Percentiles rank a stretch among this genome's conserved stretches.
Evolutionary conservation across 331 rosid species (phyloP).

Genomic region (Cucumis variabilis): DNA sequence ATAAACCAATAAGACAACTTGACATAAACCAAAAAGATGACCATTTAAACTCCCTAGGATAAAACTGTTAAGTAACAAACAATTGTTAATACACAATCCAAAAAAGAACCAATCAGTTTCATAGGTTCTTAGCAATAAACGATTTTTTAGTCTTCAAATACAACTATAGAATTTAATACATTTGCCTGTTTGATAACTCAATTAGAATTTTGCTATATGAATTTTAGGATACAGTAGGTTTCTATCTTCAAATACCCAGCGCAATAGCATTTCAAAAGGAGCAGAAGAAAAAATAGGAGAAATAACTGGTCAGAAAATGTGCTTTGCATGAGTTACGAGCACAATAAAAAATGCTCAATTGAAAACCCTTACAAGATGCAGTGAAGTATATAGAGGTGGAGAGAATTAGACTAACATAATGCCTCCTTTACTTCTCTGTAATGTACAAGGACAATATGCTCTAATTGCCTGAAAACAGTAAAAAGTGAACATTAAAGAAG

Average conservation of each 20-base stretch:
- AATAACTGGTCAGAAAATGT: neutral
- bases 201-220: neutral
- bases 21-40: conserved; percentile 24
- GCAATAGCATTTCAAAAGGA: neutral
- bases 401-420: neutral
- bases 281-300: neutral
- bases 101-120: neutral
- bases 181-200: neutral
- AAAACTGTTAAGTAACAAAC: neutral
- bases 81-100: neutral
- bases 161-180: neutral
- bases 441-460: conserved; percentile 86
- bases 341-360: neutral
- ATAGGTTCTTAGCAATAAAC: neutral
- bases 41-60: conserved; percentile 9
- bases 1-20: conserved; percentile 27
- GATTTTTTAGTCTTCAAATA: too few relatives aligned
- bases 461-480: conserved; percentile 59
- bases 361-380: neutral
- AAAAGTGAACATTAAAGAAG: conserved; percentile 27
- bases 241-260: neutral
- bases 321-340: neutral
- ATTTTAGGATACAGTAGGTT: conserved; percentile 8
- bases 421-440: conserved; percentile 78
- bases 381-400: neutral